A percentile compares a stretch with the other conserved stretches of the same genome.
phyloP scores from a whole-genome alignment of 2,329 filamentous ascomycete genomes.

The Colletotrichum gigasporum region DNA sequence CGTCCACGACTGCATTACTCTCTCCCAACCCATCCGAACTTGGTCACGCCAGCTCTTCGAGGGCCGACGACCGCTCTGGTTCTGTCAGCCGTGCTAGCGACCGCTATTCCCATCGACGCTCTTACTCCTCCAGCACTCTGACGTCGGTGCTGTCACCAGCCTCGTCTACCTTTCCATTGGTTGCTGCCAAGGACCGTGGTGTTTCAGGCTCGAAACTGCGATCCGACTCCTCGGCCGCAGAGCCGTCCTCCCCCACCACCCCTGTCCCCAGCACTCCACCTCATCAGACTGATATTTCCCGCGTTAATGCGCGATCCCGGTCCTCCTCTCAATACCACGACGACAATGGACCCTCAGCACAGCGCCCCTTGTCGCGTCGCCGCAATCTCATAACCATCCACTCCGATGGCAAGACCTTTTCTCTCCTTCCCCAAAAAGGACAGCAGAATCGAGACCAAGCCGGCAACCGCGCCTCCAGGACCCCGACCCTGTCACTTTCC shows the following conservation, averaged over 20 bases:
- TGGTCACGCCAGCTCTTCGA: neutral
- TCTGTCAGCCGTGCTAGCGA: constrained; percentile 17
- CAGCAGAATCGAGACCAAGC: constrained; percentile 7
- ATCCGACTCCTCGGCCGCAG: constrained; percentile 42
- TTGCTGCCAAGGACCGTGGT: constrained; percentile 43
- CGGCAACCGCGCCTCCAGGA: constrained; percentile 42
- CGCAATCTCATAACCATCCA: constrained; percentile 60
- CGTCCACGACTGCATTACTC: constrained; percentile 16
- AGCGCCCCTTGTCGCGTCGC: constrained; percentile 48
- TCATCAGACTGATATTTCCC: constrained; percentile 48
- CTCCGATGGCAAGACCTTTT: constrained; percentile 66
- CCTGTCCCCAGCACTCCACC: constrained; percentile 48
- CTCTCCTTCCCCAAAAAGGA: constrained; percentile 52
- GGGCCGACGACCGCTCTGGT: constrained; percentile 14
- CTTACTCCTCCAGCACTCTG: constrained; percentile 38
- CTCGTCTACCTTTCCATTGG: constrained; percentile 44
- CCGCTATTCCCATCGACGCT: constrained; percentile 22
- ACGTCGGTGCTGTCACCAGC: constrained; percentile 23
- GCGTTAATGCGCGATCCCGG: constrained; percentile 47
- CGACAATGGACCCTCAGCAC: constrained; percentile 34
- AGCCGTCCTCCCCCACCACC: constrained; percentile 46
- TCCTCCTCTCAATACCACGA: constrained; percentile 28
- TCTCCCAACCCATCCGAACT: constrained; percentile 23
- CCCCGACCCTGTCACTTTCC: constrained; percentile 55
- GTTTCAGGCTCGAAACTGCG: constrained; percentile 58